A percentile compares a stretch with the other conserved stretches of the same genome.
Evolutionary conservation across 768 basidiomycete genomes (phyloP).

Genomic region (Suillus lakei): DNA sequence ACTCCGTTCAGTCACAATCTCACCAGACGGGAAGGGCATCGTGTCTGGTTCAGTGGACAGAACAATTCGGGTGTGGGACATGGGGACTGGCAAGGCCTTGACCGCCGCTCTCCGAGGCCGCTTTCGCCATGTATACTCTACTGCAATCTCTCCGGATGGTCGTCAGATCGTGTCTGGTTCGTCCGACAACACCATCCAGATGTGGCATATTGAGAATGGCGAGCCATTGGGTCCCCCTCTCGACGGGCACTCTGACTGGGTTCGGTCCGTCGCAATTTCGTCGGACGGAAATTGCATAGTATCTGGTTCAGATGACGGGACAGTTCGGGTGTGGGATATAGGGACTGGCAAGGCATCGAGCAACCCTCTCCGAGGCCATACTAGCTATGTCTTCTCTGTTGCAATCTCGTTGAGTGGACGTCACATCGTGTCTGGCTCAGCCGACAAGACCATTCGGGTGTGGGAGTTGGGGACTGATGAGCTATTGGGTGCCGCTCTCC

Average conservation of each 20-base stretch:
- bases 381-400: too few species aligned
- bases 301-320: constrained; percentile 8
- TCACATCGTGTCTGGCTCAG: constrained; percentile 8
- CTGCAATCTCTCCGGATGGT: constrained; percentile 20
- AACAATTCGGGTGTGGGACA: too few species aligned
- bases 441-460: background rate
- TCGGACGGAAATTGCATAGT: constrained; percentile 12
- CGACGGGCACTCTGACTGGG: constrained; percentile 6
- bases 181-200: background rate
- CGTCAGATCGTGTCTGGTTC: constrained; percentile 10
- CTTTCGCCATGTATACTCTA: constrained; percentile 6
- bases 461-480: background rate
- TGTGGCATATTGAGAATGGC: background rate
- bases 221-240: background rate
- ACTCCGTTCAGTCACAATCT: accelerated
- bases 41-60: background rate
- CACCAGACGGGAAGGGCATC: background rate
- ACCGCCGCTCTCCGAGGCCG: background rate
- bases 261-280: constrained; percentile 16
- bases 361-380: too few species aligned
- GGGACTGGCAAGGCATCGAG: constrained; percentile 1
- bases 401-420: constrained; percentile 17
- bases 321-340: background rate
- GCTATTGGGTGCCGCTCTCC: background rate
- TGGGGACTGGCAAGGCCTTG: background rate